Conservation (phyloP, 306 rosid species). For the Cucumis sativus region DNA sequence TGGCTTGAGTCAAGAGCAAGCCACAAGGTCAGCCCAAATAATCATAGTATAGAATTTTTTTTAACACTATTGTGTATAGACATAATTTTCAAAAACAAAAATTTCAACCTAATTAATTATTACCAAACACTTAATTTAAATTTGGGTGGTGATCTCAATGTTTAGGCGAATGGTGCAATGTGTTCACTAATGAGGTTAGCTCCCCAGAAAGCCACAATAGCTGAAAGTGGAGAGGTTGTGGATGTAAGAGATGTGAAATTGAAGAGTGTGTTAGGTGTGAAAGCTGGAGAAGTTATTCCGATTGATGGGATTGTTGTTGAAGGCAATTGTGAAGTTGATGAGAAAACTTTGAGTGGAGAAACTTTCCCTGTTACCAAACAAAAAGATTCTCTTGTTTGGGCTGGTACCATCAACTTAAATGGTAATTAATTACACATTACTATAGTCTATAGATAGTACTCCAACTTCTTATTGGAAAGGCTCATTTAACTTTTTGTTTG, state of each 20-base stretch:
- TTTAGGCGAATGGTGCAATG: conserved; percentile 57
- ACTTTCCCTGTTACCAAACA: conserved; percentile 77
- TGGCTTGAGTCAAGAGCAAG: conserved; percentile 89
- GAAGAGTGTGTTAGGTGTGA: conserved; percentile 50
- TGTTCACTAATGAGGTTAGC: conserved; percentile 57
- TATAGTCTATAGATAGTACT: too few relatives aligned
- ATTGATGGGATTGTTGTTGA: conserved; percentile 78
- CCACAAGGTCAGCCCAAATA: conserved; percentile 38
- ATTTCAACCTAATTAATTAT: too few relatives aligned
- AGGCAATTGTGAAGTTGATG: conserved; percentile 78
- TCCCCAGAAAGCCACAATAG: conserved; percentile 76
- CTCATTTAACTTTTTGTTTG: too few relatives aligned
- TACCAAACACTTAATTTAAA: too few relatives aligned
- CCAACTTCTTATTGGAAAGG: too few relatives aligned
- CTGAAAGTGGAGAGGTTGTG: conserved; percentile 68
- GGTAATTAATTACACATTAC: conserved; percentile 21
- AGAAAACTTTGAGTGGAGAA: conserved; percentile 76
- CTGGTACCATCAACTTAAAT: conserved; percentile 81
- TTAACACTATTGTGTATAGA: too few relatives aligned
- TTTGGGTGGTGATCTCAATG: too few relatives aligned
- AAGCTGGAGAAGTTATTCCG: conserved; percentile 80
- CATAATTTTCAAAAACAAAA: too few relatives aligned
- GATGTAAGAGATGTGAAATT: conserved; percentile 63
- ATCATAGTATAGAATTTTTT: neutral
- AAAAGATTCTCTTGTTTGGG: conserved; percentile 67